Evolutionary conservation across 2,329 filamentous ascomycete species (phyloP), one percentile per base, ranked within the genome.

Genomic region (Sclerotiophoma versabilis): DNA sequence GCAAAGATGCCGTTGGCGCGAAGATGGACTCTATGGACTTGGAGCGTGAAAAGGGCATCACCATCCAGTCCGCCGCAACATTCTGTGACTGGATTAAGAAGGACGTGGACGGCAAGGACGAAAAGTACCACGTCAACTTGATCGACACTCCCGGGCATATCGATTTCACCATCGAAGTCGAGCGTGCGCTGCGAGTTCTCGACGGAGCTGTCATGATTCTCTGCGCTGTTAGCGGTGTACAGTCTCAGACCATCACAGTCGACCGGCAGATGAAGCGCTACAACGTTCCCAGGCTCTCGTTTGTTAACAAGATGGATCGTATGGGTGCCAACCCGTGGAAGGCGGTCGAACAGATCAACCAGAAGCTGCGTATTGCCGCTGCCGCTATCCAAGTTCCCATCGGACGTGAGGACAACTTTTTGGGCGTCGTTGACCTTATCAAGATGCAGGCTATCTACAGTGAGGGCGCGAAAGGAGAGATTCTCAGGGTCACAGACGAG

Each of bases 11-110:
- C 29, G 92, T 97, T 33, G 95, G 95, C 62, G 95, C 95, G 57
- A 99, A 99, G 82, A 99, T 99, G 95, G 95, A 99, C 81, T 97
- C 93, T 22, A 99, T 99, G 95, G 95, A 99, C 68, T 83, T 99
- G 65, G 95, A 99, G 80, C 85, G 95, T 77, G 95, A 98, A 77
- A 96, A 97, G 81, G 95, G 95, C 69, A 99, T 99, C 75, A 99
- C 95, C 53, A 99, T 99, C 71, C 93, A 99, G 77, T 98, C 93
- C 65, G 95, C 95, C 10, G 95, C 95, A 20, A 99, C 95, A 0
- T 99, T 96, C 76, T 96, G 92, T 77, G 93, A 99, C 78, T 99
- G 95, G 95, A 80, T 89, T 63, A 97, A 96, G 81, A 88, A 86
- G 76, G 75, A 77, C 19, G 80, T 93, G 61, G 43, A 66, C 19